Percentiles rank a stretch among this genome's conserved stretches.
Conservation (phyloP, 495 filamentous ascomycete species). For the Penicillium taxi region DNA sequence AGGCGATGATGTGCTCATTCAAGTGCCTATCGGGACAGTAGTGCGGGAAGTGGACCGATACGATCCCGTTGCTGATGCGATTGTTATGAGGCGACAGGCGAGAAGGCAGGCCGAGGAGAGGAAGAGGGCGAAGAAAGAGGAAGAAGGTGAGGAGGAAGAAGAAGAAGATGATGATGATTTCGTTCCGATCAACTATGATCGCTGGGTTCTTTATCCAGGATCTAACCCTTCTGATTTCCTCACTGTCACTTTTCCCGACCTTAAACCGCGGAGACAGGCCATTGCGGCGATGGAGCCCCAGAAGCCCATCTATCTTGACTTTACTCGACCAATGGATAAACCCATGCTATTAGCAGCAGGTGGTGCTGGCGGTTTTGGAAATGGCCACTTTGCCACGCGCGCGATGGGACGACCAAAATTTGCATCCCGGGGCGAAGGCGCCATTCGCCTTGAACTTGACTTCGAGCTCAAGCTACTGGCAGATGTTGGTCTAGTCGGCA, state of each 20-base stretch:
- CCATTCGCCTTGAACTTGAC: constrained; percentile 69
- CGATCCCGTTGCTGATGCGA: constrained; percentile 68
- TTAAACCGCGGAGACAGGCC: constrained; percentile 48
- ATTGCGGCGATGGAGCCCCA: constrained; percentile 55
- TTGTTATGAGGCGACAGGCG: constrained; percentile 23
- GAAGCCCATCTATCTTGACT: constrained; percentile 70
- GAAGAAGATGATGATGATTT: constrained; percentile 24
- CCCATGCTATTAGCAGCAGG: constrained; percentile 89
- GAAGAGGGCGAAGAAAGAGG: constrained; percentile 14
- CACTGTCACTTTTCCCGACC: constrained; percentile 50
- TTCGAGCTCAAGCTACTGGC: constrained; percentile 92
- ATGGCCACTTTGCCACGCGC: constrained; percentile 80
- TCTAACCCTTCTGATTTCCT: constrained; percentile 59
- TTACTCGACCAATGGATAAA: constrained; percentile 68
- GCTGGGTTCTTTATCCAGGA: constrained; percentile 81
- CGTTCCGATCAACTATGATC: constrained; percentile 43
- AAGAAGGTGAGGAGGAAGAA: constrained; percentile 20
- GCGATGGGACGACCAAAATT: constrained; percentile 66
- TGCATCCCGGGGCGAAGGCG: constrained; percentile 76
- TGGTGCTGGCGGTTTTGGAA: constrained; percentile 81
- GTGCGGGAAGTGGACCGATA: constrained; percentile 69
- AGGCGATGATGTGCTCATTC: constrained; percentile 79
- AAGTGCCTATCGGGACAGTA: constrained; percentile 88
- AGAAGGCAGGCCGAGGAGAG: too few species aligned
- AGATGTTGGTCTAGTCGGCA: constrained; percentile 87